Percentiles rank a stretch among this genome's conserved stretches.
Evolutionary conservation across 169 alveolate species (phyloP).

Genomic region (Besnoitia besnoiti): DNA sequence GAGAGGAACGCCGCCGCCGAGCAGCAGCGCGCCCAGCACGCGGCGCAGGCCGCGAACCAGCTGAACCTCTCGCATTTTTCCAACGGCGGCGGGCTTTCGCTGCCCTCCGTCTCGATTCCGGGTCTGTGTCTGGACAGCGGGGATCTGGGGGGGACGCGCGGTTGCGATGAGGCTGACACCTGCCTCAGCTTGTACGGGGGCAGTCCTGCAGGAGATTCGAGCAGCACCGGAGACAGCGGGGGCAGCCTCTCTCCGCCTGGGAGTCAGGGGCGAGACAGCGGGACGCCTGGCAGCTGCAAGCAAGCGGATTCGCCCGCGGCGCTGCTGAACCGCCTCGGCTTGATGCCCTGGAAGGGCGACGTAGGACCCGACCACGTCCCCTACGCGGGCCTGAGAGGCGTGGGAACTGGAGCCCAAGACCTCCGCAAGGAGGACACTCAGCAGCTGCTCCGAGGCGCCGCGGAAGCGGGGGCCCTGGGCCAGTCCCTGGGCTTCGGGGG

Average conservation of each 20-base stretch:
- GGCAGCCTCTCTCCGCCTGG: conserved; percentile 3
- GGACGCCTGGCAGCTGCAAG: background rate
- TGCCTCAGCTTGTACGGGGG: background rate
- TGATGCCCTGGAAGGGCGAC: background rate
- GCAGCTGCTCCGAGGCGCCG: background rate
- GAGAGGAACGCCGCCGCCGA: background rate
- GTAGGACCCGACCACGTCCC: too few relatives aligned
- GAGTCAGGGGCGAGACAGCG: background rate
- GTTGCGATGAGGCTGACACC: background rate
- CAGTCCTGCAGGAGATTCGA: background rate
- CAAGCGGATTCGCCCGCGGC: background rate
- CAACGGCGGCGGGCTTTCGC: background rate
- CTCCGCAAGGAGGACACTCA: background rate
- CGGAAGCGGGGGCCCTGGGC: background rate
- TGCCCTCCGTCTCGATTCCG: background rate
- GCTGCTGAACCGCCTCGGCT: background rate
- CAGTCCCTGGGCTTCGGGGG: background rate
- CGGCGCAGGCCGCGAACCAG: background rate
- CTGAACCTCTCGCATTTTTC: background rate
- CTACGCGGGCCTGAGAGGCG: background rate
- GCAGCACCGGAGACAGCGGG: conserved; percentile 1
- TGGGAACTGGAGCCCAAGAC: background rate
- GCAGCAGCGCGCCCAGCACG: background rate
- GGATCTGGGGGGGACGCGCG: background rate
- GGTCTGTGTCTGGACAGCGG: background rate